Base-by-base conservation (phyloP, 768 basidiomycete genomes). In the Boletus vermiculosoides region DNA sequence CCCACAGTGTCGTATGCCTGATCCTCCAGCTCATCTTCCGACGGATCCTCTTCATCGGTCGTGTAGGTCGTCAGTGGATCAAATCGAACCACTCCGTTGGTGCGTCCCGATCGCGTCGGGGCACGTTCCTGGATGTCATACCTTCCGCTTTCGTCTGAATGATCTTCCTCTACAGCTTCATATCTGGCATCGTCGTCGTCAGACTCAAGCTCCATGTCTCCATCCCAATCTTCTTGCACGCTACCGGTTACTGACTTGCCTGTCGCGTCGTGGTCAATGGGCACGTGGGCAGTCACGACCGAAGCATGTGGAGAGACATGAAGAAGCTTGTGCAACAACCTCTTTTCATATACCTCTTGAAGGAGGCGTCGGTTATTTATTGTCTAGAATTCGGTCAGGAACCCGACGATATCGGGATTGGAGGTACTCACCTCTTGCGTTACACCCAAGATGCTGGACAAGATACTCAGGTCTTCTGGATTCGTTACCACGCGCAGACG, bases 361-460 rank as follows among this genome's bases (percentile, higher is more conserved):
- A 91, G 81, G 3, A 89, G 75, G 47, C 75, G 77, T 30, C 92
- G 83, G 62, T 90, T 88, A 55, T 87, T 88, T 51, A 91, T 81
- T 1, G 86, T 90, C 89, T 92, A 4, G 45, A 15, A 30, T 34
- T 45, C 18, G 9, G 22, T 61, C 23, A 50, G 57, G 37, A 58
- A 46, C 18, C 37, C 25, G 9, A 50, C 51, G n/a, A 30, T 46
- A 55, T 5, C n/a, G 5, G 10, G 46, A n/a, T 55, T 23, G 30
- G 8, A 20, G 18, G 4, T 13, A 62, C 80, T 60, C 58, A 90
- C 93, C 81, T 94, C 90, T 68, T 88, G 85, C 3, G 92, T 89
- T 7, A 96, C 81, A 11, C 89, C 87, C 76, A 96, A 80, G 31
- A 97, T 82, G 33, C 81, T 87, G 3, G 86, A 83, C 44, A 97